Conservation (phyloP, 257 asterid species). For the Buddleja alternifolia region DNA sequence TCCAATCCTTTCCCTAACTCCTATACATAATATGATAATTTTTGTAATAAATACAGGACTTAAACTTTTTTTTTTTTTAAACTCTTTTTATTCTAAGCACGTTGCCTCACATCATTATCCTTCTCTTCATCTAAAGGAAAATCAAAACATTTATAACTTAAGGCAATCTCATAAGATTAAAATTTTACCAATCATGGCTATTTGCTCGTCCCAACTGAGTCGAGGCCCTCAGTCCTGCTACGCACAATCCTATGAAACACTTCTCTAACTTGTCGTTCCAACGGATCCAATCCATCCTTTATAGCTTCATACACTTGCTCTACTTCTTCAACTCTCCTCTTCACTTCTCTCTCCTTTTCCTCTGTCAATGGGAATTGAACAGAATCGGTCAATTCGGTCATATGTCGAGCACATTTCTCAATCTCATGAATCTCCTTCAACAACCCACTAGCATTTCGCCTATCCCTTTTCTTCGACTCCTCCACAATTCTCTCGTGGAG, state of each 20-base stretch:
- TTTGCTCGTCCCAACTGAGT: conserved; percentile 46
- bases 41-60: conserved; percentile 24
- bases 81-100: conserved; percentile 35
- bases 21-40: conserved; percentile 30
- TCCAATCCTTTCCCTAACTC: conserved; percentile 32
- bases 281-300: conserved; percentile 75
- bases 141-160: conserved; percentile 30
- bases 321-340: conserved; percentile 63
- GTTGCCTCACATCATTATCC: conserved; percentile 29
- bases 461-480: conserved; percentile 74
- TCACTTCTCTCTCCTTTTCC: conserved; percentile 71
- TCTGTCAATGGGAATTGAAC: conserved; percentile 64
- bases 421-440: conserved; percentile 83
- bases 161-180: conserved; percentile 25
- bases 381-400: conserved; percentile 66
- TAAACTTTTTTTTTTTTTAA: background rate
- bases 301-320: conserved; percentile 50
- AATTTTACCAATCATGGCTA: conserved; percentile 35
- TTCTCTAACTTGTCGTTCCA: conserved; percentile 79
- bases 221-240: conserved; percentile 72
- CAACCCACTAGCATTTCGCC: conserved; percentile 74
- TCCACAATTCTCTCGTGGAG: conserved; percentile 89
- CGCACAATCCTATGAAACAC: conserved; percentile 81
- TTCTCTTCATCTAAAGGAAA: conserved; percentile 23
- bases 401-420: conserved; percentile 57